phyloP scores from a whole-genome alignment of 495 filamentous ascomycete genomes.

The Bryoglossum gracile region DNA sequence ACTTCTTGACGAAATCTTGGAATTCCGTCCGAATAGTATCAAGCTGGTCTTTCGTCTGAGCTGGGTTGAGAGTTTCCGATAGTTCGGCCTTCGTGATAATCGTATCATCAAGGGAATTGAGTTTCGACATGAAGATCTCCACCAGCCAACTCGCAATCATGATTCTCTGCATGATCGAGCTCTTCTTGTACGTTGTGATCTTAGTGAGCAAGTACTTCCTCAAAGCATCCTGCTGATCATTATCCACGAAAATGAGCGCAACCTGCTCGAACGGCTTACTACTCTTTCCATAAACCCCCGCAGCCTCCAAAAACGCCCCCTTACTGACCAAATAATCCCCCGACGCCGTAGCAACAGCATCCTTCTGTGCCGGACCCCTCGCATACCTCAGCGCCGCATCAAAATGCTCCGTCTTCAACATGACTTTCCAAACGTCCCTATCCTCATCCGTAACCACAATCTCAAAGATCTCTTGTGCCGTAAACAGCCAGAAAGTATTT shows the following conservation, averaged over 20 bases:
- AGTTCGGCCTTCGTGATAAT: constrained; percentile 86
- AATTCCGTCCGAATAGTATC: constrained; percentile 64
- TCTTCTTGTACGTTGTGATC: constrained; percentile 72
- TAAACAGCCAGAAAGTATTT: constrained; percentile 96
- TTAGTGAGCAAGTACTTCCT: constrained; percentile 86
- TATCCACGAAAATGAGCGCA: constrained; percentile 81
- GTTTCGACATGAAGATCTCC: constrained; percentile 94
- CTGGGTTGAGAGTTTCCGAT: constrained; percentile 57
- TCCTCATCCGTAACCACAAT: constrained; percentile 86
- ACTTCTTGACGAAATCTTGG: constrained; percentile 75
- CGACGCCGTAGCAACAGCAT: constrained; percentile 80
- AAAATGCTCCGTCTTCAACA: constrained; percentile 77
- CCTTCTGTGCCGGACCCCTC: constrained; percentile 62
- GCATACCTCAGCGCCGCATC: constrained; percentile 82
- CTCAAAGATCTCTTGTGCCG: constrained; percentile 82
- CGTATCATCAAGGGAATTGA: constrained; percentile 90
- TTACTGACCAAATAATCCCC: constrained; percentile 79
- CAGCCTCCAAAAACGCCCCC: constrained; percentile 76
- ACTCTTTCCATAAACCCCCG: constrained; percentile 84
- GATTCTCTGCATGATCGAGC: constrained; percentile 79
- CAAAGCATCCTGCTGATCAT: constrained; percentile 82
- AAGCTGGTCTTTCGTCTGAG: constrained; percentile 67
- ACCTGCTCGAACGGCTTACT: constrained; percentile 97
- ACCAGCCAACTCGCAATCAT: constrained; percentile 96
- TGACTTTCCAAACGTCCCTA: constrained; percentile 88